These are phyloP conservation scores for Amborella trichopoda DNA, from an alignment of 164 flowering plant species.

Conservation along the genomic window DNA sequence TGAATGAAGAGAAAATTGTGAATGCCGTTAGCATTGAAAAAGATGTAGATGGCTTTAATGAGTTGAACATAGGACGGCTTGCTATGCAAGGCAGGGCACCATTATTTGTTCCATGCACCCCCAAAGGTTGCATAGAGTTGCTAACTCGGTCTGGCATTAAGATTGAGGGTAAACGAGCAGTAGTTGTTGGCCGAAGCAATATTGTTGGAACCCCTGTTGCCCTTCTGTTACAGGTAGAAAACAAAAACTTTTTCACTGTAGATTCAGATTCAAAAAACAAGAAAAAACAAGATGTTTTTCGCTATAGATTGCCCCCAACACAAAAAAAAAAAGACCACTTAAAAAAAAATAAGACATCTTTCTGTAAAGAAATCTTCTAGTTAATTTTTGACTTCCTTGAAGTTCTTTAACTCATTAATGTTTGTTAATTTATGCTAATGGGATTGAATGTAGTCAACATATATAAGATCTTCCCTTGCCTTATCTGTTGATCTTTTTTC, in stretches of 20 bases:
- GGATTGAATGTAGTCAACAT: no score
- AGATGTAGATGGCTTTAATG: constrained; percentile 97
- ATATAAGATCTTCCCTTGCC: no score
- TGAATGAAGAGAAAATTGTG: constrained; percentile 59
- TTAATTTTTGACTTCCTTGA: no score
- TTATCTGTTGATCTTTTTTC: no score
- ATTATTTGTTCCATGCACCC: constrained; percentile 89
- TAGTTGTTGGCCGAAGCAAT: constrained; percentile 97
- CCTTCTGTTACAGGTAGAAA: constrained; percentile 58
- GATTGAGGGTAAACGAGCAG: constrained; percentile 91
- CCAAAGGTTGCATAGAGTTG: constrained; percentile 90
- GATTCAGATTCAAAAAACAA: no score
- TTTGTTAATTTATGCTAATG: constrained; percentile 1
- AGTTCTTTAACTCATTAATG: not conserved
- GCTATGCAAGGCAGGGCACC: constrained; percentile 93
- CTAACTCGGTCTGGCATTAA: constrained; percentile 54
- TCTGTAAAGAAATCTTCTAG: no score
- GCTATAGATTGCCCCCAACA: no score
- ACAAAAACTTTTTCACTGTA: no score
- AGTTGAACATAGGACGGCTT: constrained; percentile 79
- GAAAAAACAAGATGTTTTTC: no score
- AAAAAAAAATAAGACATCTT: no score
- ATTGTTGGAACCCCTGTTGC: constrained; percentile 97
- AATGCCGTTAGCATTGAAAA: constrained; percentile 77
- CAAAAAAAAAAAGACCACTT: no score